Evolutionary conservation across 257 asterid species (phyloP).

Genomic region (Mentha longifolia): DNA sequence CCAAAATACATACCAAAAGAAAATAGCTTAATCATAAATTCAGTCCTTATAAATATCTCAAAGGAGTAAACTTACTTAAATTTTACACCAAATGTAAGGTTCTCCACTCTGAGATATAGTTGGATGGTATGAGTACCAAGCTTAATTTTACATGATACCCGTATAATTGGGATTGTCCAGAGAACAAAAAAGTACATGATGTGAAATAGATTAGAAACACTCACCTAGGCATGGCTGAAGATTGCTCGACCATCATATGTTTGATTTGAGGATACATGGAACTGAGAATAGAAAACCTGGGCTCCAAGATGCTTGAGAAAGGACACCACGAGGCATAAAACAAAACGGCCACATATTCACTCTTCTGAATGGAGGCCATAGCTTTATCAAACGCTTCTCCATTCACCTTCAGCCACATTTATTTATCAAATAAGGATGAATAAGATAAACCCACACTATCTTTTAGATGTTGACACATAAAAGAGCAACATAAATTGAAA

Average conservation of each 20-base stretch:
- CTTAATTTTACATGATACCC: background rate
- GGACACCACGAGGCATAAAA: slow-evolving; percentile 81
- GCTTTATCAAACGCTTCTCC: slow-evolving; percentile 57
- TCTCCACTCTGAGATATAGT: slow-evolving; percentile 10
- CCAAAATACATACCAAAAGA: background rate
- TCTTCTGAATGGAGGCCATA: slow-evolving; percentile 43
- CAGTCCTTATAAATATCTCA: background rate
- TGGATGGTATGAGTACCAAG: slow-evolving; percentile 9
- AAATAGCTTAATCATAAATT: background rate
- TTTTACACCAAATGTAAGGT: background rate
- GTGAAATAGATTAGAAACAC: slow-evolving; percentile 15
- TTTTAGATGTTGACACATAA: background rate
- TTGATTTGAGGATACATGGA: slow-evolving; percentile 69
- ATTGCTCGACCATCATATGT: slow-evolving; percentile 65
- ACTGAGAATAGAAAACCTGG: slow-evolving; percentile 56
- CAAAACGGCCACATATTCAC: slow-evolving; percentile 54
- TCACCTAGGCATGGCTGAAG: slow-evolving; percentile 71
- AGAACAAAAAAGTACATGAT: background rate
- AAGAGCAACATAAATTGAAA: background rate
- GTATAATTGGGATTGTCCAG: background rate
- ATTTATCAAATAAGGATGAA: slow-evolving; percentile 21
- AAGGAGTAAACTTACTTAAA: background rate
- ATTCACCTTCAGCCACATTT: slow-evolving; percentile 54
- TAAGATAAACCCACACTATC: slow-evolving; percentile 3
- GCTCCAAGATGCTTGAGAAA: slow-evolving; percentile 52